Evolutionary conservation across 2,329 filamentous ascomycete genomes (phyloP).

Genomic region (Ceratocystis albifundus): DNA sequence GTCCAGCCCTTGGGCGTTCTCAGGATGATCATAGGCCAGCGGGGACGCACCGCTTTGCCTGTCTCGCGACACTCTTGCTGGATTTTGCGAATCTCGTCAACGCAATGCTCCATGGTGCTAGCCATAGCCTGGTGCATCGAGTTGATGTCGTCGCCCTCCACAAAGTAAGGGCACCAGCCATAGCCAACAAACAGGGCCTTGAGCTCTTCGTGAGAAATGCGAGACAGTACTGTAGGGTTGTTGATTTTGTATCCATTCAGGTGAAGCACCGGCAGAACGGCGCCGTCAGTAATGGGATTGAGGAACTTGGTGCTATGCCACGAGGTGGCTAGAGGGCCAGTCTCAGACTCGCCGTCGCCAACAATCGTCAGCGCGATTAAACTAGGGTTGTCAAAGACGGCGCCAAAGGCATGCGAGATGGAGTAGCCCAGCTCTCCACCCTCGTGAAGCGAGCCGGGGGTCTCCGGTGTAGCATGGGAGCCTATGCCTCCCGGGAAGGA

Average conservation of each 20-base stretch:
- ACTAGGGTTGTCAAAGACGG: slow-evolving; percentile 63
- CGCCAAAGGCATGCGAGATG: slow-evolving; percentile 65
- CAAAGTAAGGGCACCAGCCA: slow-evolving; percentile 69
- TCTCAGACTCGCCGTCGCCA: slow-evolving; percentile 72
- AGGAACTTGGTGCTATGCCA: slow-evolving; percentile 79
- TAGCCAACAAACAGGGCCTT: slow-evolving; percentile 59
- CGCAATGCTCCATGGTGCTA: slow-evolving; percentile 59
- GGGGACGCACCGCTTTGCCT: slow-evolving; percentile 56
- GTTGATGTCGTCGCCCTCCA: slow-evolving; percentile 61
- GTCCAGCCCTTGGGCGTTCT: slow-evolving; percentile 73
- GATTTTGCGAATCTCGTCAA: slow-evolving; percentile 54
- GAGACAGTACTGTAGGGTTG: slow-evolving; percentile 61
- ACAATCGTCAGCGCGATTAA: slow-evolving; percentile 68
- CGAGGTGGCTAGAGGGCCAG: slow-evolving; percentile 63
- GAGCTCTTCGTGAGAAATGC: slow-evolving; percentile 63
- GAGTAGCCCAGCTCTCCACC: slow-evolving; percentile 75
- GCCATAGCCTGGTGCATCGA: slow-evolving; percentile 78
- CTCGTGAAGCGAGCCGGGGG: slow-evolving; percentile 64
- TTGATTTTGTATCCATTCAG: slow-evolving; percentile 81
- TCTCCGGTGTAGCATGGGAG: slow-evolving; percentile 68
- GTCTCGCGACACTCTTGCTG: slow-evolving; percentile 62
- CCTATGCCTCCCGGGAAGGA: slow-evolving; percentile 71
- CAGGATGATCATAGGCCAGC: slow-evolving; percentile 70
- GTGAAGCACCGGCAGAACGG: slow-evolving; percentile 65
- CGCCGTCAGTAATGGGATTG: slow-evolving; percentile 66